A percentile compares a stretch with the other conserved stretches of the same genome.
phyloP scores from a whole-genome alignment of 2,329 filamentous ascomycete species.

The Aspergillus pseudotamarii region DNA sequence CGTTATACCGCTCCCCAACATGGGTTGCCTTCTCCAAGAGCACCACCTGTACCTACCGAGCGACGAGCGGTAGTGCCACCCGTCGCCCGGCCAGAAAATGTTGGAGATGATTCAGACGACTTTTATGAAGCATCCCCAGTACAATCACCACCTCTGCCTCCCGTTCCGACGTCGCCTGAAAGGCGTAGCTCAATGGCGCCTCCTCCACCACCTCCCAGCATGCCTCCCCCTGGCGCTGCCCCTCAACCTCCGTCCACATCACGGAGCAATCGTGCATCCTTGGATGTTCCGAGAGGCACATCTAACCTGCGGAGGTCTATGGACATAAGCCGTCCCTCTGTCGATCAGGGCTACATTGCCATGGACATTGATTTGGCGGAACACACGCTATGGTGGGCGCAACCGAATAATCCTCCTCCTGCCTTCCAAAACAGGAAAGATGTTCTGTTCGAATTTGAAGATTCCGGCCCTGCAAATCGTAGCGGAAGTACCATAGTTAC shows the following conservation, averaged over 20 bases:
- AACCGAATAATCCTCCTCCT: slow-evolving; percentile 77
- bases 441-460: slow-evolving; percentile 78
- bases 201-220: slow-evolving; percentile 45
- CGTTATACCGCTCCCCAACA: slow-evolving; percentile 50
- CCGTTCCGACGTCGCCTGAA: slow-evolving; percentile 37
- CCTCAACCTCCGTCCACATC: slow-evolving; percentile 52
- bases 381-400: slow-evolving; percentile 82
- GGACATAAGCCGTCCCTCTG: slow-evolving; percentile 73
- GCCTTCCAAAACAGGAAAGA: slow-evolving; percentile 81
- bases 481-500: slow-evolving; percentile 72
- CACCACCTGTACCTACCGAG: slow-evolving; percentile 24
- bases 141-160: slow-evolving; percentile 35
- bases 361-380: slow-evolving; percentile 79
- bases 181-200: slow-evolving; percentile 53
- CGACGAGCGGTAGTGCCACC: slow-evolving; percentile 22
- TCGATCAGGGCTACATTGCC: slow-evolving; percentile 82
- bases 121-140: slow-evolving; percentile 49
- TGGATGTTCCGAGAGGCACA: slow-evolving; percentile 63
- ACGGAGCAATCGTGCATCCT: slow-evolving; percentile 58
- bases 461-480: slow-evolving; percentile 69
- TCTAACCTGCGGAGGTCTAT: slow-evolving; percentile 64
- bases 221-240: slow-evolving; percentile 29
- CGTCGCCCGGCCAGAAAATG: slow-evolving; percentile 29
- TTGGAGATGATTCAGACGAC: slow-evolving; percentile 47
- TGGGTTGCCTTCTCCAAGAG: slow-evolving; percentile 31